These are phyloP conservation scores for Cucurbita moschata DNA, from an alignment of 306 rosid species.

Conservation along the genomic window DNA sequence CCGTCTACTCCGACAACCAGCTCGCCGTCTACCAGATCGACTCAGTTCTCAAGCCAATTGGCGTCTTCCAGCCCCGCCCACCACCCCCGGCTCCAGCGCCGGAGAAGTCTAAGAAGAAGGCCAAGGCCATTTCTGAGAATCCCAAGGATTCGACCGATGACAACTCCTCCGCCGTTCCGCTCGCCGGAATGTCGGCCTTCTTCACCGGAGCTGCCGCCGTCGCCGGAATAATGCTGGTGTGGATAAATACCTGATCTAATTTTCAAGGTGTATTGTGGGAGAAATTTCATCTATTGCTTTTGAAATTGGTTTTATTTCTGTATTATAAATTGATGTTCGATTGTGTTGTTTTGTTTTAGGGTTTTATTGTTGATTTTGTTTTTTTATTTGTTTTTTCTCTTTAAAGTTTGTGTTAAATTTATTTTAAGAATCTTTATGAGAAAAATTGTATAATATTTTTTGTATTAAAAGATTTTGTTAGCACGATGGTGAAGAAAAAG, in stretches of 20 bases:
- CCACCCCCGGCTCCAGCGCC: slow-evolving; percentile 38
- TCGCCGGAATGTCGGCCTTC: background rate
- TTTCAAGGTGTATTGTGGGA: background rate
- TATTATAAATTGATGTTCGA: background rate
- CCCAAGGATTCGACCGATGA: background rate
- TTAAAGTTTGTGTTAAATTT: background rate
- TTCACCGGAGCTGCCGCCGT: background rate
- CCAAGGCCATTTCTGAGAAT: background rate
- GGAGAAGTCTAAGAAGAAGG: slow-evolving; percentile 15
- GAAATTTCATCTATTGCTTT: background rate
- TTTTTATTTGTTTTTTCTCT: background rate
- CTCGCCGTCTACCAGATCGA: slow-evolving; percentile 57
- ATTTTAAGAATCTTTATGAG: background rate
- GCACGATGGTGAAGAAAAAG: too few relatives aligned
- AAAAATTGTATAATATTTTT: background rate
- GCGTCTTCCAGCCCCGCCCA: slow-evolving; percentile 29
- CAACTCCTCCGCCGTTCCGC: slow-evolving; percentile 18
- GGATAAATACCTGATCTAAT: background rate
- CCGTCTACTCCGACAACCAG: slow-evolving; percentile 45
- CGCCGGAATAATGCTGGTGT: background rate
- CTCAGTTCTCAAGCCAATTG: slow-evolving; percentile 45
- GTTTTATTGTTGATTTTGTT: background rate
- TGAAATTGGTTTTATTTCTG: background rate
- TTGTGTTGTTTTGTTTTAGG: background rate
- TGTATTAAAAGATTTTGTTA: background rate